Evolutionary conservation across 768 basidiomycete genomes (phyloP).

Genomic region (Phlebiopsis flavidoalba): DNA sequence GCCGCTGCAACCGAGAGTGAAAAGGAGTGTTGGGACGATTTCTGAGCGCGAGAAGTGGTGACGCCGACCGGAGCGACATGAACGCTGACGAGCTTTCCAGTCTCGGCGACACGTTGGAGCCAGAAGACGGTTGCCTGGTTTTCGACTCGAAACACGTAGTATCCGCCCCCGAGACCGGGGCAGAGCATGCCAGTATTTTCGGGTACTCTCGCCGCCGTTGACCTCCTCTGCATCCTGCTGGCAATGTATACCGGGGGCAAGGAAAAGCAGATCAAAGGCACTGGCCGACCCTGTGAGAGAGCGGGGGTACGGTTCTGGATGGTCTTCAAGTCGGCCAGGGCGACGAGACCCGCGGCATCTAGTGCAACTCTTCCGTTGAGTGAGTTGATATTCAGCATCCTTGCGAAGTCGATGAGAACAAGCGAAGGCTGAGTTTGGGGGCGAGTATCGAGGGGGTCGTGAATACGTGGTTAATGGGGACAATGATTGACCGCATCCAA

Average conservation of each 20-base stretch:
- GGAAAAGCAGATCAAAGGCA: conserved; percentile 4
- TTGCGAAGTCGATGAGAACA: no score
- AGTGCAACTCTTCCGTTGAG: neutral
- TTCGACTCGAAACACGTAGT: conserved; percentile 7
- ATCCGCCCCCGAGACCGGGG: neutral
- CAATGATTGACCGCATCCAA: no score
- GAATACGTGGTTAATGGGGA: no score
- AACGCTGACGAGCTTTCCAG: conserved; percentile 3
- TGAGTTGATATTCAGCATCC: neutral
- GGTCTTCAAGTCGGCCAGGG: conserved; percentile 10
- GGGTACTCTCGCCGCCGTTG: conserved; percentile 6
- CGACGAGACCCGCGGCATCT: conserved; percentile 9
- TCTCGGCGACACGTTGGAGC: conserved; percentile 6
- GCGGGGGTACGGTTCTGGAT: conserved; percentile 4
- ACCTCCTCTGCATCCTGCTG: conserved; percentile 6
- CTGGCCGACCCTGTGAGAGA: conserved; percentile 5
- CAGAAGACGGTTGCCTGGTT: conserved; percentile 10
- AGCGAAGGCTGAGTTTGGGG: no score
- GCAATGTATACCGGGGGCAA: conserved; percentile 9
- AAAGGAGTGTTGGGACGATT: neutral
- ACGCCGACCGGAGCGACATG: neutral
- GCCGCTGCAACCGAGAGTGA: neutral
- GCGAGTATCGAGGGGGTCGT: no score
- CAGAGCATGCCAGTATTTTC: neutral
- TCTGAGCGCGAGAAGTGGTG: neutral